phyloP scores from a whole-genome alignment of 345 rosid genomes.

The Ceriops tagal region DNA sequence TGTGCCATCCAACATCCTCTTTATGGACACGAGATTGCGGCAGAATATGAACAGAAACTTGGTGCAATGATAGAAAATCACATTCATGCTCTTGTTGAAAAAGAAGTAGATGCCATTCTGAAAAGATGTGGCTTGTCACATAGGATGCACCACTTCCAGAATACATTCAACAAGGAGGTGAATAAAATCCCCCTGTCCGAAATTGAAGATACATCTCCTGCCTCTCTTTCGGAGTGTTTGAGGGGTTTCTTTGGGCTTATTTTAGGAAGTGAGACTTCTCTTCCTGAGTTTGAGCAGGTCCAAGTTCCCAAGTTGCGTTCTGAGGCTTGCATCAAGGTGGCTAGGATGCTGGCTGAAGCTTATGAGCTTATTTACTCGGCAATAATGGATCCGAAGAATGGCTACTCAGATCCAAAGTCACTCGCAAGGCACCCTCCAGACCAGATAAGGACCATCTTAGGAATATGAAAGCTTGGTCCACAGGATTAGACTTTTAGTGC shows the following conservation, averaged over 20 bases:
- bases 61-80: constrained; percentile 71
- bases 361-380: constrained; percentile 72
- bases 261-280: constrained; percentile 76
- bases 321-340: constrained; percentile 65
- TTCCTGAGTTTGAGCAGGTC: constrained; percentile 89
- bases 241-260: constrained; percentile 81
- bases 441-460: constrained; percentile 89
- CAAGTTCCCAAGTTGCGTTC: constrained; percentile 92
- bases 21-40: constrained; percentile 60
- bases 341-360: constrained; percentile 67
- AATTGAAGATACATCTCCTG: constrained; percentile 60
- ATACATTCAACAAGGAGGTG: constrained; percentile 34
- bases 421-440: constrained; percentile 94
- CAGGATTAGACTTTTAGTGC: too few relatives aligned
- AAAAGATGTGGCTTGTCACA: constrained; percentile 60
- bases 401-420: constrained; percentile 73
- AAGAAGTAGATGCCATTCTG: constrained; percentile 82
- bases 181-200: constrained; percentile 41
- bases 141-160: constrained; percentile 61
- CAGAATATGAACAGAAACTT: constrained; percentile 65
- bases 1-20: constrained; percentile 87
- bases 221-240: constrained; percentile 64
- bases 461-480: constrained; percentile 48
- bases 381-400: constrained; percentile 67
- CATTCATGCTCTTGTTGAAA: constrained; percentile 56